Conservation (phyloP, 371 early-diverging fungal genomes). For the Mucor velutinosus region DNA sequence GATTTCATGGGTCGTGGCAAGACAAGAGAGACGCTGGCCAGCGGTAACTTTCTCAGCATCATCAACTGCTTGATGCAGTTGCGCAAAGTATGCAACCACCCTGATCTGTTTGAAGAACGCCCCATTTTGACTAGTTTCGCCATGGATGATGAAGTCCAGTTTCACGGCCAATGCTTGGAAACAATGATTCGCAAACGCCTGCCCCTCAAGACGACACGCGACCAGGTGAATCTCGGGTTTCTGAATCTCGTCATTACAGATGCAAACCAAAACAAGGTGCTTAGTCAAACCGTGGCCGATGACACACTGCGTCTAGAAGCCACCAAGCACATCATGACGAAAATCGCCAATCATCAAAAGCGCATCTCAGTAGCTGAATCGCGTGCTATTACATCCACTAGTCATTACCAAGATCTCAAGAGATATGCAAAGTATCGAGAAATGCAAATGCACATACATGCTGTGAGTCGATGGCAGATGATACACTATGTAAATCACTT, state of each 20-base stretch:
- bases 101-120: conserved; percentile 91
- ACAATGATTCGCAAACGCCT: neutral
- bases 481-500: conserved; percentile 41
- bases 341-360: conserved; percentile 32
- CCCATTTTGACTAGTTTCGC: conserved; percentile 82
- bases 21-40: conserved; percentile 74
- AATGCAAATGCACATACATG: conserved; percentile 19
- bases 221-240: conserved; percentile 36
- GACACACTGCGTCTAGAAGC: conserved; percentile 50
- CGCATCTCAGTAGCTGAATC: conserved; percentile 30
- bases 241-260: conserved; percentile 51
- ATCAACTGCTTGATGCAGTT: conserved; percentile 96
- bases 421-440: conserved; percentile 42
- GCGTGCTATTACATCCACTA: conserved; percentile 25
- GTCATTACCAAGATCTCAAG: conserved; percentile 40
- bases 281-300: conserved; percentile 38
- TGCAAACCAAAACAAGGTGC: conserved; percentile 21
- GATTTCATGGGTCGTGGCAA: conserved; percentile 86
- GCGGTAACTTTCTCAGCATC: conserved; percentile 80
- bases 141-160: conserved; percentile 57
- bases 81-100: conserved; percentile 97
- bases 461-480: conserved; percentile 36
- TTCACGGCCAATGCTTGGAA: conserved; percentile 46
- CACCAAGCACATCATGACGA: conserved; percentile 31
- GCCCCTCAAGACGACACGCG: neutral